Conservation (phyloP, 257 asterid species). For the Primulina huaijiensis region DNA sequence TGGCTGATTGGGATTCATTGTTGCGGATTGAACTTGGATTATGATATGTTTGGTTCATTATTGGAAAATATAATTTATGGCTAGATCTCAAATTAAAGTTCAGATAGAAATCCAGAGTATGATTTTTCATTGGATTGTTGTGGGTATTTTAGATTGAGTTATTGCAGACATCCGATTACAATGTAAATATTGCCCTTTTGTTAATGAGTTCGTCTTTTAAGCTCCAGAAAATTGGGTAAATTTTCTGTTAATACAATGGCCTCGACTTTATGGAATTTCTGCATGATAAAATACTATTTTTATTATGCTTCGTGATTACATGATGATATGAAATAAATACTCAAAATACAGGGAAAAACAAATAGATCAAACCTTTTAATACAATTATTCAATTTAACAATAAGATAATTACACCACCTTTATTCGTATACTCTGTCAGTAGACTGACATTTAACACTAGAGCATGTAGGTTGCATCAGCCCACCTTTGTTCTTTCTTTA, state of each 20-base stretch:
- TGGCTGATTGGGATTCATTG: background rate
- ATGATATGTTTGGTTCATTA: too few relatives aligned
- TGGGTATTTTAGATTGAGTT: background rate
- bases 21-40: background rate
- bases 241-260: background rate
- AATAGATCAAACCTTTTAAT: too few relatives aligned
- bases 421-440: background rate
- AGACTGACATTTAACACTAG: background rate
- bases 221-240: background rate
- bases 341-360: background rate
- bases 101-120: background rate
- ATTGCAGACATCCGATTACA: background rate
- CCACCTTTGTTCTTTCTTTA: background rate
- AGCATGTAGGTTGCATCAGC: constrained; percentile 13
- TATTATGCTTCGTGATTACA: background rate
- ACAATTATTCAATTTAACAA: background rate
- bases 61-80: background rate
- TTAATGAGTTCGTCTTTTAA: background rate
- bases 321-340: background rate
- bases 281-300: background rate
- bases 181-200: too few relatives aligned
- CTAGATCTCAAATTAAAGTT: background rate
- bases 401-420: background rate
- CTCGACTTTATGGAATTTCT: background rate
- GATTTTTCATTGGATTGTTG: background rate